Percentiles rank a stretch among this genome's conserved stretches.
phyloP scores from a whole-genome alignment of 1,284 basidiomycete genomes.

The Phenoliferia sp. region DNA sequence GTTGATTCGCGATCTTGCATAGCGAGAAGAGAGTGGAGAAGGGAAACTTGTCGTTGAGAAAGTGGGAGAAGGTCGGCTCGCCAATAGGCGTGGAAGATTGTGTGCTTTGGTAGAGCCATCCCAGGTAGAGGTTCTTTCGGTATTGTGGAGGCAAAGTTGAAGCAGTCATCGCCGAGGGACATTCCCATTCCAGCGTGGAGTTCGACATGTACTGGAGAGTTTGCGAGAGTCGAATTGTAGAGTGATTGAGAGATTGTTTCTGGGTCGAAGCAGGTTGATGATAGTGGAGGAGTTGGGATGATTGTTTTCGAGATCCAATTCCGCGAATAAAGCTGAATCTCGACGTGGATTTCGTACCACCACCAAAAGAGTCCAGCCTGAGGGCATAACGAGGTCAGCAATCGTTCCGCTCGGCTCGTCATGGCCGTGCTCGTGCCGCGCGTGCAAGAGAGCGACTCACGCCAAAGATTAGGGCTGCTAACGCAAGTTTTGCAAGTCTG shows the following conservation, averaged over 20 bases:
- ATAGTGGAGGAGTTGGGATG: constrained; percentile 55
- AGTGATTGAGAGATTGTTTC: constrained; percentile 51
- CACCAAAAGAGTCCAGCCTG: constrained; percentile 51
- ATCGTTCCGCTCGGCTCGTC: neutral
- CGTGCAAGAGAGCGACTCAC: neutral
- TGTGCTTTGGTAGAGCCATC: constrained; percentile 47
- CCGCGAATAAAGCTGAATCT: constrained; percentile 68
- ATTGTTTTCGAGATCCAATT: constrained; percentile 69
- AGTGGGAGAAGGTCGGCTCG: constrained; percentile 73
- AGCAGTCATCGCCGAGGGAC: constrained; percentile 75
- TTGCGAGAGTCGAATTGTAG: constrained; percentile 64
- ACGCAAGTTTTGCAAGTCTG: neutral
- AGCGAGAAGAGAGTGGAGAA: constrained; percentile 83
- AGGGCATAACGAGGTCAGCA: neutral
- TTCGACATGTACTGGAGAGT: constrained; percentile 59
- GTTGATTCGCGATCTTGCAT: constrained; percentile 67
- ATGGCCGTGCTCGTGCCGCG: no score
- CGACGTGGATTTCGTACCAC: constrained; percentile 72
- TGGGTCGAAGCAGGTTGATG: constrained; percentile 64
- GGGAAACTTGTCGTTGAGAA: constrained; percentile 71
- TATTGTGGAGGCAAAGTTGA: constrained; percentile 76
- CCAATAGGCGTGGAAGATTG: constrained; percentile 85
- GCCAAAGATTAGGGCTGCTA: neutral
- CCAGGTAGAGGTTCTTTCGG: constrained; percentile 31
- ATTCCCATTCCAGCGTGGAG: constrained; percentile 72